Conservation (phyloP, 2,329 filamentous ascomycete species). For the Macrophomina tecta region DNA sequence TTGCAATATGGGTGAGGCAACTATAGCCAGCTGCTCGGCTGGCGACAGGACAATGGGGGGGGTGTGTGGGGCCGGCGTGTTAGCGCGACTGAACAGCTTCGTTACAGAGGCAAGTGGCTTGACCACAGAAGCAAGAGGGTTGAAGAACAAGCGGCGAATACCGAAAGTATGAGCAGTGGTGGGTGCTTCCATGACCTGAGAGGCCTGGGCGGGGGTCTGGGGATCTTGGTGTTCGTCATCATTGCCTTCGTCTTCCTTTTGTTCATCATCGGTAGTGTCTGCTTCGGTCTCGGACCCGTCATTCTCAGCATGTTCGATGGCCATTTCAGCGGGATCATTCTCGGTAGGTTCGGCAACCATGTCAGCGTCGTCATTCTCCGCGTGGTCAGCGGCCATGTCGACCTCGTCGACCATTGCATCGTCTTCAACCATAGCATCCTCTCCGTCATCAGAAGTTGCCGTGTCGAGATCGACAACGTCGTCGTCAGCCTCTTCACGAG, state of each 20-base stretch:
- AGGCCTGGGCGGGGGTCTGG: neutral
- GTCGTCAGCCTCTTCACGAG: slow-evolving; percentile 2
- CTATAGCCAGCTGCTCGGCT: neutral
- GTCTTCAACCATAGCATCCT: slow-evolving; percentile 3
- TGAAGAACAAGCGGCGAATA: neutral
- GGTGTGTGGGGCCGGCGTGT: neutral
- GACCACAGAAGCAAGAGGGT: neutral
- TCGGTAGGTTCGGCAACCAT: neutral
- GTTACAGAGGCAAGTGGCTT: neutral
- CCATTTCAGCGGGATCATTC: neutral
- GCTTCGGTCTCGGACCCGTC: slow-evolving; percentile 10
- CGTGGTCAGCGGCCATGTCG: slow-evolving; percentile 2
- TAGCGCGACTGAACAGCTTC: neutral
- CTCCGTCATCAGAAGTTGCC: slow-evolving; percentile 1
- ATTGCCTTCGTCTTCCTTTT: neutral
- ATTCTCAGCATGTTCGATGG: neutral
- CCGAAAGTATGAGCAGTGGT: slow-evolving; percentile 5
- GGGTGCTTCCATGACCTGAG: neutral
- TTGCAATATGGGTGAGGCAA: neutral
- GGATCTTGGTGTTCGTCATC: neutral
- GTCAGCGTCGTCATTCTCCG: neutral
- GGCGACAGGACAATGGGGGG: neutral
- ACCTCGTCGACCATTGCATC: neutral
- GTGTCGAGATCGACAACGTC: slow-evolving; percentile 2
- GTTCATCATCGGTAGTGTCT: neutral